Base-by-base conservation (phyloP, 1,139 yeast species). In the Komagataea norvegica region DNA sequence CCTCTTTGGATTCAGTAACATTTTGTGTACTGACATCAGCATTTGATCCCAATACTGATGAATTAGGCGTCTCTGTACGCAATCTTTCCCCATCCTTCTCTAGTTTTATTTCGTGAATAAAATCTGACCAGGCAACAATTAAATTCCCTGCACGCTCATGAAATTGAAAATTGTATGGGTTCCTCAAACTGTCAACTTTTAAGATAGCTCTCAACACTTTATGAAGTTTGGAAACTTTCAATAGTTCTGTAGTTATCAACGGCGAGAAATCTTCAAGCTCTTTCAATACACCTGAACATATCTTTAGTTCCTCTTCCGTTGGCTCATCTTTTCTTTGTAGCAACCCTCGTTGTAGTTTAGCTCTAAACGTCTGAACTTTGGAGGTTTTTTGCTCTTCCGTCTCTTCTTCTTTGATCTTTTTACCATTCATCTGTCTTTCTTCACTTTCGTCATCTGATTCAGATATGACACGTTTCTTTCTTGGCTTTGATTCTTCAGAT, bases 191-290 rank as follows among this genome's bases (percentile, higher is more conserved):
- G 32, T 61, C 63, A 45, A 68, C 67, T 44, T 63, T 65, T 38
- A 68, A 9, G 4, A 40, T 54, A 5, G 37, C 40, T 31, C 34
- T 33, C 11, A 29, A 56, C 3, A 74, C 79, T 53, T 74, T 74
- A 49, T 74, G 78, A 38, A 74, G 61, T 48, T 72, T 74, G 15
- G 78, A 70, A 6, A 26, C 21, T 39, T 60, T 62, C 43, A 74
- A 61, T 9, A 69, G 62, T 15, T 68, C 63, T 24, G 56, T 60
- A 27, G 68, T 65, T 13, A 54, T 44, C 55, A 64, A 43, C 54
- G 61, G 41, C 1, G 74, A 68, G 43, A 71, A 70, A 22, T 65
- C 70, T 24, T 60, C 68, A 28, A 74, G 57, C 33, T 73, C 65
- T 43, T 65, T 60, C 35, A 75, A 60, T 16, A 67, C 63, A 40